A percentile compares a stretch with the other conserved stretches of the same genome.
phyloP scores from a whole-genome alignment of 2,329 filamentous ascomycete genomes.

The Phyllosticta paracitricarpa region DNA sequence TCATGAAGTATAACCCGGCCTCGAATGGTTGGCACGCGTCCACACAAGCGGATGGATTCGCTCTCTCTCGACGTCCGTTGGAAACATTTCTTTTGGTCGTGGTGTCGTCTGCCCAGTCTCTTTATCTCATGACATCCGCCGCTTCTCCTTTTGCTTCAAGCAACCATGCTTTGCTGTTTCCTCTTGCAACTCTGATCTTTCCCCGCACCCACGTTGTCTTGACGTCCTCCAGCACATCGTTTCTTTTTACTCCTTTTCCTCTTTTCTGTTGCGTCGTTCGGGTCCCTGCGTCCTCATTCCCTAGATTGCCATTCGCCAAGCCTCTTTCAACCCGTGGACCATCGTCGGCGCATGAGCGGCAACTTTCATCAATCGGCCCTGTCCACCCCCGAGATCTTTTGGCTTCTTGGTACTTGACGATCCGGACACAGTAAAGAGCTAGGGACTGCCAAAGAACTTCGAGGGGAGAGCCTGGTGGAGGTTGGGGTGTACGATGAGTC shows the following conservation, averaged over 20 bases:
- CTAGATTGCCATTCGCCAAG: not conserved
- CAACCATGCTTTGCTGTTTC: slow-evolving; percentile 3
- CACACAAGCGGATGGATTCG: not conserved
- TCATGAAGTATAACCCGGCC: not conserved
- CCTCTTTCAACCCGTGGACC: not conserved
- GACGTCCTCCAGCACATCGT: not conserved
- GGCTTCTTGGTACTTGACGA: not conserved
- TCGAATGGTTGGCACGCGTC: not conserved
- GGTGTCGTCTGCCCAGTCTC: not conserved
- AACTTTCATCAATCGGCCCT: not conserved
- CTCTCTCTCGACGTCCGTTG: not conserved
- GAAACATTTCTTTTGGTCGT: not conserved
- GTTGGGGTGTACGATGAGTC: not conserved
- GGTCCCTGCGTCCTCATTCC: not conserved
- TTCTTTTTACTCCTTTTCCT: not conserved
- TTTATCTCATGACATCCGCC: not conserved
- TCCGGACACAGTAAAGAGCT: not conserved
- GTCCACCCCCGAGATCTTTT: not conserved
- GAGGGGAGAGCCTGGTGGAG: not conserved
- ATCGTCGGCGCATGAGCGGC: not conserved
- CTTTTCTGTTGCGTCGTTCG: not conserved
- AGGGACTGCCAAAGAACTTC: not conserved
- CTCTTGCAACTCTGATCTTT: not conserved
- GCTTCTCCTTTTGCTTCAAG: not conserved
- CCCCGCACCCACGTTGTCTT: not conserved